Conservation (phyloP, 345 rosid species). For the Isatis tinctoria region DNA sequence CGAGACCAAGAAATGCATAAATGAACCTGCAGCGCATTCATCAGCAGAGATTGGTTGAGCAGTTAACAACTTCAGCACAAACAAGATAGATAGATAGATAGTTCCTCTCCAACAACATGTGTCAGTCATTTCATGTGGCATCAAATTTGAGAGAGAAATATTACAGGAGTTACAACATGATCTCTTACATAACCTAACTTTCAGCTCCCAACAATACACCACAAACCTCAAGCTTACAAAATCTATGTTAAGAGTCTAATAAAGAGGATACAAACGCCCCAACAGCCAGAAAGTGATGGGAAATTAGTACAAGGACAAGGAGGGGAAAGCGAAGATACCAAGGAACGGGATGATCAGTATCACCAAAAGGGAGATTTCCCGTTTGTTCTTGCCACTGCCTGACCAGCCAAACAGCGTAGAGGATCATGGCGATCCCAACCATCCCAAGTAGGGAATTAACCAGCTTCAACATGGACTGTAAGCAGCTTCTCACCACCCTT, state of each 20-base stretch:
- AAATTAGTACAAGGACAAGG: background rate
- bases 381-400: constrained; percentile 65
- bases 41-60: background rate
- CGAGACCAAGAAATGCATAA: constrained; percentile 65
- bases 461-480: constrained; percentile 70
- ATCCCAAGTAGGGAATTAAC: constrained; percentile 72
- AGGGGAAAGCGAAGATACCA: constrained; percentile 45
- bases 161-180: background rate
- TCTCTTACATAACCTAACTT: background rate
- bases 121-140: no score
- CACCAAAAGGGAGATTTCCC: constrained; percentile 49
- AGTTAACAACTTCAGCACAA: background rate
- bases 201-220: background rate
- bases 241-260: no score
- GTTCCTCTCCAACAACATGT: no score
- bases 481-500: constrained; percentile 54
- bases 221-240: background rate
- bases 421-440: constrained; percentile 75
- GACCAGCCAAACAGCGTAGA: constrained; percentile 71
- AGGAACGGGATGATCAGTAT: constrained; percentile 44
- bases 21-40: constrained; percentile 60
- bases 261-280: no score
- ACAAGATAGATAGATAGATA: no score
- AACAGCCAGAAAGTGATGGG: no score
- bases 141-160: no score